Percentiles rank a stretch among this genome's conserved stretches.
Evolutionary conservation across 2,329 filamentous ascomycete genomes (phyloP).

Genomic region (Aureobasidium sp.): DNA sequence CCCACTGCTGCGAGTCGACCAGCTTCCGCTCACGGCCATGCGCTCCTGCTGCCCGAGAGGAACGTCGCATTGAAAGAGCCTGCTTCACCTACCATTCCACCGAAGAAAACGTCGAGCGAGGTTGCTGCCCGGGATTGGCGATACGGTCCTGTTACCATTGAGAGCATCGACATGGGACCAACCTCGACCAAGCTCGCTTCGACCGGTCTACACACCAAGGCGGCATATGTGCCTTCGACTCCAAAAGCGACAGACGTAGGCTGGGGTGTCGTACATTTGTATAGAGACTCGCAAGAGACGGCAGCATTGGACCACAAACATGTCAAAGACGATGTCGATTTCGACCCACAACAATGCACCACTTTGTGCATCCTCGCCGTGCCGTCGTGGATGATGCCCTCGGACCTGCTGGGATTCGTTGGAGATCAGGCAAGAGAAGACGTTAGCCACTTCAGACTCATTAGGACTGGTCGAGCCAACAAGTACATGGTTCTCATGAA

Average conservation of each 20-base stretch:
- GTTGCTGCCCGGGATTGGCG: slow-evolving; percentile 65
- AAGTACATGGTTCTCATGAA: slow-evolving; percentile 95
- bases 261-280: slow-evolving; percentile 92
- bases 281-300: slow-evolving; percentile 74
- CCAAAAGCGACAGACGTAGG: slow-evolving; percentile 69
- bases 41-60: slow-evolving; percentile 29
- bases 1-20: slow-evolving; percentile 13
- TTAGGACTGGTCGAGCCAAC: slow-evolving; percentile 81
- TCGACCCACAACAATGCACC: slow-evolving; percentile 62
- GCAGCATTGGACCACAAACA: slow-evolving; percentile 43
- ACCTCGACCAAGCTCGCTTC: slow-evolving; percentile 41
- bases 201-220: slow-evolving; percentile 73
- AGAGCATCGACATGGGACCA: slow-evolving; percentile 68
- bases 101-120: slow-evolving; percentile 36
- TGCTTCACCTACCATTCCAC: slow-evolving; percentile 27
- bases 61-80: slow-evolving; percentile 30
- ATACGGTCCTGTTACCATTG: slow-evolving; percentile 69
- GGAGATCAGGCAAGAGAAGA: slow-evolving; percentile 79
- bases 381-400: slow-evolving; percentile 84
- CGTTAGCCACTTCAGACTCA: slow-evolving; percentile 90
- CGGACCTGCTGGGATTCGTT: slow-evolving; percentile 85
- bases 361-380: slow-evolving; percentile 91
- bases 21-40: slow-evolving; percentile 26
- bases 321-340: slow-evolving; percentile 22
- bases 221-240: slow-evolving; percentile 65